Conservation (phyloP, 495 filamentous ascomycete genomes). For the Podospora fimiseda region DNA sequence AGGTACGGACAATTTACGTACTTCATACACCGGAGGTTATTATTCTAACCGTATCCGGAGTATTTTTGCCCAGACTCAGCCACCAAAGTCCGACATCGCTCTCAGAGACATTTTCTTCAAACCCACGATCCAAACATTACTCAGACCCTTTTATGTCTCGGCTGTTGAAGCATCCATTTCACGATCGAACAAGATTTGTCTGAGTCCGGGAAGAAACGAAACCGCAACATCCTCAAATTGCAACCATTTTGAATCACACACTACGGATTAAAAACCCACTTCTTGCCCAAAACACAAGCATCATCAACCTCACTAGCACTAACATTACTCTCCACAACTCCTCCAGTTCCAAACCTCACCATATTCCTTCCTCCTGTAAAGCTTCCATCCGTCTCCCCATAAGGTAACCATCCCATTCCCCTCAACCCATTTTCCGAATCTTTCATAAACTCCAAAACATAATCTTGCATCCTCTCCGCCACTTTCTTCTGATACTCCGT, state of each 20-base stretch:
- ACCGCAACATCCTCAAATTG: background rate
- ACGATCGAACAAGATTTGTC: no score
- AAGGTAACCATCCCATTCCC: constrained; percentile 16
- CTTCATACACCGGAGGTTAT: no score
- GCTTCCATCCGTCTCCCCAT: constrained; percentile 6
- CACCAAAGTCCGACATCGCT: no score
- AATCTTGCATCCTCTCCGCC: constrained; percentile 39
- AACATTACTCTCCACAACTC: constrained; percentile 7
- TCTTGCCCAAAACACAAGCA: constrained; percentile 14
- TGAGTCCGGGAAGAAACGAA: no score
- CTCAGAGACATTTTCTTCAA: no score
- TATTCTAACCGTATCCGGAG: no score
- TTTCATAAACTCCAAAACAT: constrained; percentile 36
- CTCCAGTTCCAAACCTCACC: constrained; percentile 14
- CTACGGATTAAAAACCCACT: constrained; percentile 14
- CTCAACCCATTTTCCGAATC: constrained; percentile 33
- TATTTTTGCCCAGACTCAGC: no score
- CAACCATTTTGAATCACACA: background rate
- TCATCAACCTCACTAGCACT: constrained; percentile 17
- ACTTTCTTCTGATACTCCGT: constrained; percentile 30
- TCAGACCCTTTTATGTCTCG: no score
- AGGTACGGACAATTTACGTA: no score
- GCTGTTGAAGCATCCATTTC: no score
- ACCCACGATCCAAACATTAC: no score
- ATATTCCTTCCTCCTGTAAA: constrained; percentile 7